phyloP scores from a whole-genome alignment of 2,329 filamentous ascomycete species.

The Monosporascus sp. region DNA sequence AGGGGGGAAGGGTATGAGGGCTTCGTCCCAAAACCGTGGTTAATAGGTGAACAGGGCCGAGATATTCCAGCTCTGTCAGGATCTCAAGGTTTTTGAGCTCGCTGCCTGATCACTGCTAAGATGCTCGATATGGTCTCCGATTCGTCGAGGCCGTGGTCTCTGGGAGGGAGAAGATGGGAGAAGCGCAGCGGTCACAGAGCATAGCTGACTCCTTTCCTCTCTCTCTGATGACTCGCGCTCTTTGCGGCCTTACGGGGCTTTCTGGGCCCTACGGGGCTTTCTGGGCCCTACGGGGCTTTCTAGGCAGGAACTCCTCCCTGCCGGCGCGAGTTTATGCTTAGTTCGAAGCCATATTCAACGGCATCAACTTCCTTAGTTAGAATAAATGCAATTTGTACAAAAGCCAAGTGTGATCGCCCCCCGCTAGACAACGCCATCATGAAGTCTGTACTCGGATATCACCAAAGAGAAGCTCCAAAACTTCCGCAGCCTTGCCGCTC shows the following conservation, averaged over 20 bases:
- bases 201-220: background rate
- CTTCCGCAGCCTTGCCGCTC: slow-evolving; percentile 16
- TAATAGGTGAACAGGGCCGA: background rate
- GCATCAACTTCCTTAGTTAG: slow-evolving; percentile 7
- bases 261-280: background rate
- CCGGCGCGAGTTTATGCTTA: background rate
- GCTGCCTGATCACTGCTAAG: background rate
- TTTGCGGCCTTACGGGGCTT: background rate
- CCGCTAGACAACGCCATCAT: slow-evolving; percentile 9
- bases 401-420: slow-evolving; percentile 21
- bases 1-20: background rate
- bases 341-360: background rate
- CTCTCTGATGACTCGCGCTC: background rate
- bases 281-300: background rate
- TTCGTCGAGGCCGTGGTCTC: background rate
- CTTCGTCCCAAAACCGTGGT: background rate
- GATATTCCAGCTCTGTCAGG: background rate
- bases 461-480: slow-evolving; percentile 13
- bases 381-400: slow-evolving; percentile 16
- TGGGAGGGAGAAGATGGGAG: background rate
- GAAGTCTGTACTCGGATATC: slow-evolving; percentile 6
- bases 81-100: background rate
- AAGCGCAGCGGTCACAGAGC: background rate
- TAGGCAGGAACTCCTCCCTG: background rate
- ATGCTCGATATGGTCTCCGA: background rate